Evolutionary conservation across 768 basidiomycete species (phyloP).

Genomic region (Calocybe gangraenosa): DNA sequence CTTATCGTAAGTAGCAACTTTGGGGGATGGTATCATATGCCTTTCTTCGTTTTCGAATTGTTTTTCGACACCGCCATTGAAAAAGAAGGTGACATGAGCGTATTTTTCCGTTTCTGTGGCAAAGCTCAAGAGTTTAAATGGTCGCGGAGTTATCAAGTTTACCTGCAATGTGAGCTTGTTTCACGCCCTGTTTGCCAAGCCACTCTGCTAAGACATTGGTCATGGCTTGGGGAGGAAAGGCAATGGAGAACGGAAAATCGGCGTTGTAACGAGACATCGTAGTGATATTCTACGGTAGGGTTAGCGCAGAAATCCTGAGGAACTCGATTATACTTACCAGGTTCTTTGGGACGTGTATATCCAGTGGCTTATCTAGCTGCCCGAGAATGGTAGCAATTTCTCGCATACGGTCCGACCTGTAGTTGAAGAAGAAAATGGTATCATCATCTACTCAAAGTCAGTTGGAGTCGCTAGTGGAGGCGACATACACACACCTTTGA

Average conservation of each 20-base stretch:
- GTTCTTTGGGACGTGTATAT: constrained; percentile 74
- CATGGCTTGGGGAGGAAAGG: constrained; percentile 94
- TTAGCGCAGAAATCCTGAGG: neutral
- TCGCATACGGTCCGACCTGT: constrained; percentile 94
- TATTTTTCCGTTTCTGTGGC: constrained; percentile 90
- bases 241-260: constrained; percentile 84
- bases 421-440: constrained; percentile 96
- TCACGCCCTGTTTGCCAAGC: constrained; percentile 72
- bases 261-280: constrained; percentile 94
- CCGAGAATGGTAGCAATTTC: constrained; percentile 85
- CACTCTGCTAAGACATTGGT: constrained; percentile 93
- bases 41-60: constrained; percentile 82
- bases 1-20: constrained; percentile 92
- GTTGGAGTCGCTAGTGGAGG: constrained; percentile 2
- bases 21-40: constrained; percentile 87
- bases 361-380: constrained; percentile 77
- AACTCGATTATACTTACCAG: too few species aligned
- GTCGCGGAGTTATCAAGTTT: constrained; percentile 13
- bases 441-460: constrained; percentile 57
- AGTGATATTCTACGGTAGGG: constrained; percentile 59
- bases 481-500: constrained; percentile 57
- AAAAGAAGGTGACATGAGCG: constrained; percentile 97
- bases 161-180: constrained; percentile 89
- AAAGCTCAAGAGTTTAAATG: neutral
- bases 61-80: constrained; percentile 95